These are phyloP conservation scores for Cryptosporidium muris DNA, from an alignment of 169 alveolate genomes.

Conservation along the genomic window DNA sequence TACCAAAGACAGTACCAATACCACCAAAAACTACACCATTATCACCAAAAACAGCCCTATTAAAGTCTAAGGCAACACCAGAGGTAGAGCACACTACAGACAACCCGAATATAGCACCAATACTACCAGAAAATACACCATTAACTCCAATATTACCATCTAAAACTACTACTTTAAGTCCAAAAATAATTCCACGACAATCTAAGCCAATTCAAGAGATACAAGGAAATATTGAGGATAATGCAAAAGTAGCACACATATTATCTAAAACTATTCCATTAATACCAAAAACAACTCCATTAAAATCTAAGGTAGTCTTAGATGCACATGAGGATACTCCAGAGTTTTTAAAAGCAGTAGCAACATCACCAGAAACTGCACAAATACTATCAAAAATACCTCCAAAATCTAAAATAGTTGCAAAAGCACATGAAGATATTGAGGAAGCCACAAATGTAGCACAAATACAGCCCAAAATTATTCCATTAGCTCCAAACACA, in stretches of 20 bases:
- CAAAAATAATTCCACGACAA: no score
- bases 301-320: no score
- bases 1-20: not conserved
- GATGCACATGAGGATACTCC: no score
- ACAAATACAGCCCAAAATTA: constrained; percentile 3
- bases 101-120: not conserved
- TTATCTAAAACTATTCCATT: not conserved
- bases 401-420: constrained; percentile 3
- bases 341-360: not conserved
- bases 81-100: no score
- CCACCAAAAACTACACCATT: not conserved
- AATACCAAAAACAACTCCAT: not conserved
- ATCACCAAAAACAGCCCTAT: not conserved
- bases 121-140: constrained; percentile 3
- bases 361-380: not conserved
- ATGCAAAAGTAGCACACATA: not conserved
- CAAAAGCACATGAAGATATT: not conserved
- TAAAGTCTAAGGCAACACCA: not conserved
- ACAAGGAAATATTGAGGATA: no score
- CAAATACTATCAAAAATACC: not conserved
- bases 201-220: no score
- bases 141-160: constrained; percentile 1
- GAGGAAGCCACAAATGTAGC: constrained; percentile 15
- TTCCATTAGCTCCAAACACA: constrained; percentile 11
- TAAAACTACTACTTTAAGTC: no score